Base-by-base conservation (phyloP, 1,139 yeast genomes). In the Sugiyamaella xylanicola region DNA sequence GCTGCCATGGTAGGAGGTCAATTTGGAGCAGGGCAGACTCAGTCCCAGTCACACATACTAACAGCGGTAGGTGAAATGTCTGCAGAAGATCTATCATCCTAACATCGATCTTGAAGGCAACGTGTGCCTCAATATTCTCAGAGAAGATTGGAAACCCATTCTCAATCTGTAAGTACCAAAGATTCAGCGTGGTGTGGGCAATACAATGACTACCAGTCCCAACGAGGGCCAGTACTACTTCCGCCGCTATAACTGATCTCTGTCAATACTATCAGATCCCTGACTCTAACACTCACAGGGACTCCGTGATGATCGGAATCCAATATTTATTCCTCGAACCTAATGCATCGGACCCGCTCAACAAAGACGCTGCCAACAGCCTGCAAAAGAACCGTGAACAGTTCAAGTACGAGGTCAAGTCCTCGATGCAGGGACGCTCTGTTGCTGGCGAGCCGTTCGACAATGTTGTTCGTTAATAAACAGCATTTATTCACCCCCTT, bases 101-200 rank as follows among this genome's bases (percentile, higher is more conserved):
- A 93, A 93, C 67, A 92, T 92, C 61, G 97, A 92, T 69, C 70
- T 83, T 22, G 86, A 87, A 48, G 99, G 99, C 1, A 92, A 91
- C 67, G 88, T 93, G 22, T 93, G 99, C 68, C 78, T 93, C 58
- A 92, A 93, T 69, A 91, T 93, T 45, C 76, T 93, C 59, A 76
- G 98, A 61, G 97, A 91, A 70, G 98, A 92, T 70, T 93, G 99
- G 99, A 85, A 93, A 35, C 98, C 99, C 0, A 97, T 91, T 1
- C 77, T 93, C 63, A 88, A 86, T 61, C 75, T 93, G 67, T 64
- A 60, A 29, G 67, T 57, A 41, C 29, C n/a, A n/a, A n/a, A n/a
- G n/a, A n/a, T n/a, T n/a, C n/a, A n/a, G n/a, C n/a, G n/a, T n/a
- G n/a, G n/a, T n/a, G n/a, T n/a, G n/a, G n/a, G n/a, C n/a, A n/a